phyloP scores from a whole-genome alignment of 345 rosid species.

The Lagerstroemia speciosa region DNA sequence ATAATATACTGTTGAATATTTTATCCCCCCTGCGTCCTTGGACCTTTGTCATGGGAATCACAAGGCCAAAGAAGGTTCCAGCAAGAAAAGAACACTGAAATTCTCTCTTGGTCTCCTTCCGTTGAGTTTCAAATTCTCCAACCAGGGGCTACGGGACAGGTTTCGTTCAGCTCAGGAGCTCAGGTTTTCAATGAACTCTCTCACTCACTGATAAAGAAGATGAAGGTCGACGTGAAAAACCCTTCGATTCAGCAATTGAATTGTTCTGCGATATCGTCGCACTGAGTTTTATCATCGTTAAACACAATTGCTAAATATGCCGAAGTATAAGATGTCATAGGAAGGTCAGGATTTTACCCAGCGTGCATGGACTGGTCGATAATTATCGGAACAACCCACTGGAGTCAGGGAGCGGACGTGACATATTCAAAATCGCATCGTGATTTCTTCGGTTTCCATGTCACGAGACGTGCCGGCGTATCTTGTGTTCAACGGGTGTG shows the following conservation, averaged over 20 bases:
- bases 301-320: too few relatives aligned
- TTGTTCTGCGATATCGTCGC: too few relatives aligned
- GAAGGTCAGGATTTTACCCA: too few relatives aligned
- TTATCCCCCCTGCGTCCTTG: too few relatives aligned
- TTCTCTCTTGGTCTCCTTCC: not conserved
- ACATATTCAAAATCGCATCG: not conserved
- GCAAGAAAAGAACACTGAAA: not conserved
- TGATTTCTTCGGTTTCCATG: not conserved
- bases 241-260: not conserved
- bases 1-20: too few relatives aligned
- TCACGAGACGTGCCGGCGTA: not conserved
- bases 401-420: too few relatives aligned
- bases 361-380: too few relatives aligned
- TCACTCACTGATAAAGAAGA: not conserved
- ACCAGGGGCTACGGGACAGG: slow-evolving; percentile 2
- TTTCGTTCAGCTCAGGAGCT: not conserved
- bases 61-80: slow-evolving; percentile 1
- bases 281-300: too few relatives aligned
- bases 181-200: not conserved
- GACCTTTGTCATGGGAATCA: not conserved
- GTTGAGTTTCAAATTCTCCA: not conserved
- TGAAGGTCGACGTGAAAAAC: not conserved
- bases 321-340: too few relatives aligned
- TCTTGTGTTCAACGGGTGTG: not conserved
- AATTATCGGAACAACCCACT: too few relatives aligned